Evolutionary conservation across 805 yeast species (phyloP), one percentile per base, ranked within the genome.

Genomic region (Metschnikowia aberdeeniae): DNA sequence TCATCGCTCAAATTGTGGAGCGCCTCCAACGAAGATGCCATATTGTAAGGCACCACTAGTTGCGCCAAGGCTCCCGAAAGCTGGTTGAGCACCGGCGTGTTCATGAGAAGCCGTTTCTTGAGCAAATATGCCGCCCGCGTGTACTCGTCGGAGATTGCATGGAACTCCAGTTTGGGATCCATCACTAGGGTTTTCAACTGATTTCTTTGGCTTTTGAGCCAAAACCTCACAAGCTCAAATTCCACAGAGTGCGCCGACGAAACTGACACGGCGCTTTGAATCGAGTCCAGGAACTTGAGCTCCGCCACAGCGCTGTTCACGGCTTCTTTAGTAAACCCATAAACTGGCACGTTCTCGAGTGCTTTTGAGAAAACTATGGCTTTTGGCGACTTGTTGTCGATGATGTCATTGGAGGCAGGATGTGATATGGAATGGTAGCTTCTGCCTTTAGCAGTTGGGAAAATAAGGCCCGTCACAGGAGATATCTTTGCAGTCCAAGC

Each of bases 1-100:
- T 93, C 98, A 66, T 92, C 98, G 10, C 89, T 75, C 45, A 90
- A 72, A 42, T 78, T 75, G 54, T 82, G 85, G 45, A 93, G 75
- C 58, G 88, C 95, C 31, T 76, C 77, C 40, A 86, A 55, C 0
- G 93, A 78, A 26, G 59, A 54, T 3, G 70, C 61, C 28, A 84
- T 38, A 59, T 86, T 84, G 42, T 75, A 73, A 1, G 96, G 96
- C 22, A 78, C 61, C 6, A 83, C 67, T 63, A 89, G 70, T 40
- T 78, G 75, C 0, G 85, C 77, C 47, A 89, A 68, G 0, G 83
- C 84, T 40, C 67, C 64, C 11, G 71, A 62, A 34, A 78, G 69
- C 38, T 72, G 62, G 24, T 58, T 51, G n/a, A 71, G 59, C 6
- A 78, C 59, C 1, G 82, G 78, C 24, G 47, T 54, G 57, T 86